Base-by-base conservation (phyloP, 2,329 filamentous ascomycete species). In the Nigrospora oryzae region DNA sequence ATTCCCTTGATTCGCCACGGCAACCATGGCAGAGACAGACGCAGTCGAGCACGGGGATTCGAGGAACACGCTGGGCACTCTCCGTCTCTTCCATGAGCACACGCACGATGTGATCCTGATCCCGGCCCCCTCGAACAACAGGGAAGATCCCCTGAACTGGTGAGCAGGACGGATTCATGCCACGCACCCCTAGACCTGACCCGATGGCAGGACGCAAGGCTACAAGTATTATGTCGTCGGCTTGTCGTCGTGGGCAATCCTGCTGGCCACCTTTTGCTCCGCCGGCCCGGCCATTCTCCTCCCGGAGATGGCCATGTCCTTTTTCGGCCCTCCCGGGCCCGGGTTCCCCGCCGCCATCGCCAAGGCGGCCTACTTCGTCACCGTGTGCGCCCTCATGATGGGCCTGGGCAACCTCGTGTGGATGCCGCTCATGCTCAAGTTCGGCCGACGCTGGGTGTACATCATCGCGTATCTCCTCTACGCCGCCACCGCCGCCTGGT, bases 201-300 rank as follows among this genome's bases (percentile, higher is more conserved):
- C 13, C 11, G 17, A 33, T 40, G 31, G 10, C 32, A 70, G 67
- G 70, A 60, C 65, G 23, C 61, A 65, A 59, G 59, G 63, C 51
- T 73, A 69, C 50, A 72, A 74, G 42, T 65, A 67, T 48, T 77
- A 74, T 54, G 70, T 71, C 34, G 72, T 73, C 10, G 53, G 61
- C 40, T 58, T 75, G 13, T 66, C 77, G 32, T 77, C 71, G 53
- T 48, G 71, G 4, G 73, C 74, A 43, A 77, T 79, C 63, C 64
- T 75, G 48, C 66, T 78, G 57, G 74, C 68, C 59, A 79, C 78
- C 56, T 78, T 78, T 50, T 59, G 79, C 5, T 73, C 74, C 0
- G 75, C 73, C n/a, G 75, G 67, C 57, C 50, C 45, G 47, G 14
- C 19, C n/a, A 19, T 11, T 30, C 15, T 28, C 13, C 17, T 37